Base-by-base conservation (phyloP, 805 yeast genomes). In the Torulaspora quercuum region DNA sequence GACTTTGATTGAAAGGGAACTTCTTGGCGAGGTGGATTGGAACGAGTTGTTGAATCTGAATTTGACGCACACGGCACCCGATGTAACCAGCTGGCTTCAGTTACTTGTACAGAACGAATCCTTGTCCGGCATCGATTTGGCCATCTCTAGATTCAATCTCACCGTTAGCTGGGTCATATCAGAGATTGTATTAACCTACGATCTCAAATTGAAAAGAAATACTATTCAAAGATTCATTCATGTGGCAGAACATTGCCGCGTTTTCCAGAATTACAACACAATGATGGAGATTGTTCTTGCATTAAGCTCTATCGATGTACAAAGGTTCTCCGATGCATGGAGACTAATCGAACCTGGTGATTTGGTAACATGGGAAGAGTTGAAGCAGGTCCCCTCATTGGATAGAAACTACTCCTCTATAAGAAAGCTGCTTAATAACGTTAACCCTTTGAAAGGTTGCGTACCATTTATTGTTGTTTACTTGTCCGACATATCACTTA, bases 131-230 rank as follows among this genome's bases (percentile, higher is more conserved):
- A 78, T 88, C 23, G 86, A 85, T 45, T 64, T 90, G 31, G 87
- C 86, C 8, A 79, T 87, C 25, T 73, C 94, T 0, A 68, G 98
- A 42, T 92, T 89, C 69, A 89, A 90, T 55, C 65, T 90, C 41
- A 80, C 85, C 66, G 89, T 85, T 5, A 86, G 85, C 50, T 90
- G 97, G 97, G 79, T 89, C 25, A 78, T 85, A 21, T 85, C 95
- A 0, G 96, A 90, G 64, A 76, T 92, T 37, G 59, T 87, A 10
- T 64, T 90, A 42, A 86, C 95, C 7, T 70, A 69, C 38, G 65
- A 71, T 27, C 67, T 74, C 16, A 68, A 66, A 3, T 75, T 85
- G 47, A 69, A 90, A 46, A 75, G 78, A 27, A 70, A 76, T 38
- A 72, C 89, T 1, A 74, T 89, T n/a, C 79, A 87, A n/a, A 69